A percentile compares a stretch with the other conserved stretches of the same genome.
Conservation (phyloP, 2,329 filamentous ascomycete species). For the Parasarocladium wereldwijsianum region DNA sequence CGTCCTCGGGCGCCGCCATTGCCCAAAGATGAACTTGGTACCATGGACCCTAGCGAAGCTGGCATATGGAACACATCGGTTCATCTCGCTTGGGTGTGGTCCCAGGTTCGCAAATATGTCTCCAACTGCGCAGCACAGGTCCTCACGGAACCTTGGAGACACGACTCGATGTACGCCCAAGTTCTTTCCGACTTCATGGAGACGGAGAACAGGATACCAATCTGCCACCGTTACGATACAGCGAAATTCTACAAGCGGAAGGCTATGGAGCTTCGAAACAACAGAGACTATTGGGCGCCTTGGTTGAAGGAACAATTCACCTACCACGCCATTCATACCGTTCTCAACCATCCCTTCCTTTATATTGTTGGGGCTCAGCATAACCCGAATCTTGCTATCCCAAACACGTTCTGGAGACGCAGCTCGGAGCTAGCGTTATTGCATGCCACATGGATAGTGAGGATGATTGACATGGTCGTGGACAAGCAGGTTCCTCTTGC, state of each 20-base stretch:
- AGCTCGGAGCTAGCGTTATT: conserved; percentile 35
- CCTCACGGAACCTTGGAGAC: conserved; percentile 33
- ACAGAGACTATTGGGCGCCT: conserved; percentile 33
- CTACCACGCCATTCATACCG: conserved; percentile 34
- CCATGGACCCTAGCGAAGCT: conserved; percentile 21
- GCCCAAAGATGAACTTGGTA: conserved; percentile 28
- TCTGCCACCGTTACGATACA: conserved; percentile 36
- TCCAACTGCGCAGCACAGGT: conserved; percentile 30
- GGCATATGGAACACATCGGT: conserved; percentile 35
- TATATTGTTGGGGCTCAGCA: conserved; percentile 36
- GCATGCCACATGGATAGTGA: conserved; percentile 37
- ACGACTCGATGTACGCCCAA: conserved; percentile 35
- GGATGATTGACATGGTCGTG: conserved; percentile 37
- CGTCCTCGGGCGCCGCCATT: conserved; percentile 24
- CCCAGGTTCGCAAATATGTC: conserved; percentile 28
- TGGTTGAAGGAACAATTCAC: conserved; percentile 39
- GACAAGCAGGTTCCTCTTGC: conserved; percentile 32
- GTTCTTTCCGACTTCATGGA: conserved; percentile 36
- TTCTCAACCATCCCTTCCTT: conserved; percentile 37
- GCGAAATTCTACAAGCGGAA: conserved; percentile 36
- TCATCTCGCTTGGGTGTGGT: conserved; percentile 37
- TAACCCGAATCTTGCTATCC: conserved; percentile 34
- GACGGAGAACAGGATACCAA: conserved; percentile 30
- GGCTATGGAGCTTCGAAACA: conserved; percentile 26
- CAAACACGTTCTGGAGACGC: conserved; percentile 37